phyloP scores from a whole-genome alignment of 2,329 filamentous ascomycete genomes.

The Grosmannia penicillata region DNA sequence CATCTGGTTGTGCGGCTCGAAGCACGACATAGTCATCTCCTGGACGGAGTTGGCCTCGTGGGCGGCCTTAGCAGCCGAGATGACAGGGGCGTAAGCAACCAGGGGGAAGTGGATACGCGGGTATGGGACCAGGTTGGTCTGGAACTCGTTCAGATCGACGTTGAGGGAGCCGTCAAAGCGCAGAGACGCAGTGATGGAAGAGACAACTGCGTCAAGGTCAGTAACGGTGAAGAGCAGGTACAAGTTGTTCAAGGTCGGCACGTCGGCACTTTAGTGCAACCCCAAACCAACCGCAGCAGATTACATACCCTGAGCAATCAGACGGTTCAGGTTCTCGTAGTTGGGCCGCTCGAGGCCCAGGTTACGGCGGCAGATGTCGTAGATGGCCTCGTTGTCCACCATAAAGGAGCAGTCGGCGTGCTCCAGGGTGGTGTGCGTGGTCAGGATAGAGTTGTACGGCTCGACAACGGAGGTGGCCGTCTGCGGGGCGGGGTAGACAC shows the following conservation, averaged over 20 bases:
- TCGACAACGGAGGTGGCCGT: constrained; percentile 95
- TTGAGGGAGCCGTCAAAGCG: constrained; percentile 98
- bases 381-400: constrained; percentile 99
- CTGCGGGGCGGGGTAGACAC: constrained; percentile 95
- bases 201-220: constrained; percentile 64
- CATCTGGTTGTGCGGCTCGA: constrained; percentile 99
- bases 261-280: no score
- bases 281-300: not conserved
- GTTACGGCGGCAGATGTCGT: constrained; percentile 98
- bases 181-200: constrained; percentile 94
- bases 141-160: constrained; percentile 99
- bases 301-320: constrained; percentile 78
- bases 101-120: constrained; percentile 99
- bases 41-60: constrained; percentile 97
- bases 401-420: constrained; percentile 99
- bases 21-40: constrained; percentile 98
- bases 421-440: constrained; percentile 97
- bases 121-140: constrained; percentile 98
- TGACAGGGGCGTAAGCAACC: constrained; percentile 86
- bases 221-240: no score
- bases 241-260: no score
- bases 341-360: constrained; percentile 93
- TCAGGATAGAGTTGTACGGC: constrained; percentile 99
- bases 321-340: constrained; percentile 97
- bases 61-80: constrained; percentile 87